Percentiles rank a stretch among this genome's conserved stretches.
These are phyloP conservation scores for Tephrocybe sp. DNA, from an alignment of 768 basidiomycete genomes.

Conservation along the genomic window DNA sequence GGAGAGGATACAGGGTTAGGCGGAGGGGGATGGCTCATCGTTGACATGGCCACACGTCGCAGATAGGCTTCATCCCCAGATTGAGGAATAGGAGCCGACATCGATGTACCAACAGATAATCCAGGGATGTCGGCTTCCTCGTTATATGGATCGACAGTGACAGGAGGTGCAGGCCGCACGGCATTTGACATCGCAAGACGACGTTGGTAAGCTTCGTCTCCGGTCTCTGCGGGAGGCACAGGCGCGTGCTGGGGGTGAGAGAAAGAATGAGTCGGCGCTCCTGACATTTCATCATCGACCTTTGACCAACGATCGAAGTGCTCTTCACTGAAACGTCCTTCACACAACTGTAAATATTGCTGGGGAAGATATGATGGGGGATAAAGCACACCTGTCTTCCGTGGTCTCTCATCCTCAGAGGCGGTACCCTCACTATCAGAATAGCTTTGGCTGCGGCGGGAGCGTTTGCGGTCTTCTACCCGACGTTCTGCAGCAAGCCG, in stretches of 20 bases:
- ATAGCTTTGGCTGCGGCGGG: conserved; percentile 55
- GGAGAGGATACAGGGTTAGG: conserved; percentile 30
- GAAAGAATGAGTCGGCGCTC: conserved; percentile 22
- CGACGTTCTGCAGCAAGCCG: conserved; percentile 56
- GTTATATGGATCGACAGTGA: conserved; percentile 16
- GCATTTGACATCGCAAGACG: conserved; percentile 67
- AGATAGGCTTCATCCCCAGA: conserved; percentile 73
- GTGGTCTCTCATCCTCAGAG: conserved; percentile 66
- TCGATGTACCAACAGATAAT: conserved; percentile 13
- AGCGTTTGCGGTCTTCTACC: conserved; percentile 49
- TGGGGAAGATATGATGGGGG: not conserved
- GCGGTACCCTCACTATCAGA: conserved; percentile 65
- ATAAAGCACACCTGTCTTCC: conserved; percentile 59
- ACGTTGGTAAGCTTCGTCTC: conserved; percentile 80
- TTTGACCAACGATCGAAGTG: conserved; percentile 53
- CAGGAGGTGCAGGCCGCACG: conserved; percentile 24
- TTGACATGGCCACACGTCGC: conserved; percentile 59
- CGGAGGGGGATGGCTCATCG: conserved; percentile 22
- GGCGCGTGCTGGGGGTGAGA: conserved; percentile 34
- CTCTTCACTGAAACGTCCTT: conserved; percentile 52
- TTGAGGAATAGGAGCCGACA: conserved; percentile 27
- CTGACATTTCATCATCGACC: conserved; percentile 44
- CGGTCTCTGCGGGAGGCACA: conserved; percentile 51
- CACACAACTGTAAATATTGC: conserved; percentile 4
- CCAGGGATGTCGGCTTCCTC: conserved; percentile 26